Base-by-base conservation (phyloP, 352 stramenopile genomes). In the Phytophthora capsici region DNA sequence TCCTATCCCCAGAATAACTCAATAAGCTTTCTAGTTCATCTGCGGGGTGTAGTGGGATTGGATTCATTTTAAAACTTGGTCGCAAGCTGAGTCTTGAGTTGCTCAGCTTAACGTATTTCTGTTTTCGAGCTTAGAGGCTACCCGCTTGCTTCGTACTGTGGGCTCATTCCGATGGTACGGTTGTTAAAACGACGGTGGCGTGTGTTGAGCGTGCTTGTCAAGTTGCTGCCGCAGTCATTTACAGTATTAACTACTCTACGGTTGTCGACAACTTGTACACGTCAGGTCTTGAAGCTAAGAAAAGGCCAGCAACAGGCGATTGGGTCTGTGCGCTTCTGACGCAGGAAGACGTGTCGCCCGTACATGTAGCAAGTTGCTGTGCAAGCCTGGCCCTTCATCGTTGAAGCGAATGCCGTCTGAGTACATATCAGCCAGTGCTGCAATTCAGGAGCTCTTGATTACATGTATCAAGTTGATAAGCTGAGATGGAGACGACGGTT, bases 261-360 rank as follows among this genome's bases (percentile, higher is more conserved):
- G 41, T 22, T 28, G 30, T 63, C 60, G 44, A 41, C 34, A 25
- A 13, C 4, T 36, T 37, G 38, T 45, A 43, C 19, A 20, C 44
- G 57, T 46, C 48, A 49, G 22, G 16, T 19, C 36, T n/a, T 25
- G 23, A 17, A 56, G 30, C 6, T 38, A 16, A 66, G 19, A 25
- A 59, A 69, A 55, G 61, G 47, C 40, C 57, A 51, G 19, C 20
- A 41, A 14, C 16, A 30, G 36, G 26, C 50, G 56, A 72, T 68
- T 72, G 64, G 64, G 34, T 8, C 23, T 51, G 22, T 40, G 23
- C 20, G 10, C 16, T 38, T 28, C 50, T 68, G 57, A 72, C 64
- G 57, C 38, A 47, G 57, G 23, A 41, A 37, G 45, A 68, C 57
- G 57, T 72, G 57, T 57, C 58, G 38, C 22, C n/a, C 25, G 25